A percentile compares a stretch with the other conserved stretches of the same genome.
phyloP scores from a whole-genome alignment of 768 basidiomycete species.

The Kwoniella sp. region DNA sequence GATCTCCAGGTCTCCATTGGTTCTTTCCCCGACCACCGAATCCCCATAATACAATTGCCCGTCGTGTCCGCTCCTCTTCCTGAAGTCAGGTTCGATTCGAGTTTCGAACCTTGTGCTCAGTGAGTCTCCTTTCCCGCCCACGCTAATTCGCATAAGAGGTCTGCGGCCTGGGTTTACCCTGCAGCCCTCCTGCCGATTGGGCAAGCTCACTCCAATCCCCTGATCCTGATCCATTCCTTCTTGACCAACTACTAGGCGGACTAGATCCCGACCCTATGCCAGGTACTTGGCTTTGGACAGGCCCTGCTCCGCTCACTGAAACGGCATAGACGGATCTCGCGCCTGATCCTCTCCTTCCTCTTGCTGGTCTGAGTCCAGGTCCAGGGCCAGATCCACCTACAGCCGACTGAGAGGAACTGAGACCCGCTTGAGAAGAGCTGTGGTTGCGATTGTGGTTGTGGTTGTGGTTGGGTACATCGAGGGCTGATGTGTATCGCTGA shows the following conservation, averaged over 20 bases:
- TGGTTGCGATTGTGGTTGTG: slow-evolving; percentile 2
- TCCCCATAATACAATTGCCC: no score
- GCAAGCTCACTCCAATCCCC: slow-evolving; percentile 10
- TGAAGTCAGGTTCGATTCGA: no score
- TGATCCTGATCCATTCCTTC: slow-evolving; percentile 7
- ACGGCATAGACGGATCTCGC: slow-evolving; percentile 8
- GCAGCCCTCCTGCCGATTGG: neutral
- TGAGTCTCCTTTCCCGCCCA: no score
- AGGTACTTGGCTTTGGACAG: neutral
- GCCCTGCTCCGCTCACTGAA: slow-evolving; percentile 4
- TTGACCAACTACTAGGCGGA: slow-evolving; percentile 20
- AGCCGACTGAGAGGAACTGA: neutral
- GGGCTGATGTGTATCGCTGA: slow-evolving; percentile 1
- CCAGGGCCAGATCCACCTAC: neutral
- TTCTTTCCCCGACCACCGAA: no score
- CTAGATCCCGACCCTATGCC: neutral
- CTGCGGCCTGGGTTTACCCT: neutral
- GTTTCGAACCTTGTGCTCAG: no score
- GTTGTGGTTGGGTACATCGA: neutral
- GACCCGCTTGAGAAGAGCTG: neutral
- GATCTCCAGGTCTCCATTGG: no score
- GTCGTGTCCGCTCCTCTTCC: no score
- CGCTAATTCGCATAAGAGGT: neutral
- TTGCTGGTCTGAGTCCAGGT: neutral
- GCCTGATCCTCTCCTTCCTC: neutral